These are phyloP conservation scores for Pilasporangium apinafurcum DNA, from an alignment of 352 stramenopile genomes.

Conservation along the genomic window DNA sequence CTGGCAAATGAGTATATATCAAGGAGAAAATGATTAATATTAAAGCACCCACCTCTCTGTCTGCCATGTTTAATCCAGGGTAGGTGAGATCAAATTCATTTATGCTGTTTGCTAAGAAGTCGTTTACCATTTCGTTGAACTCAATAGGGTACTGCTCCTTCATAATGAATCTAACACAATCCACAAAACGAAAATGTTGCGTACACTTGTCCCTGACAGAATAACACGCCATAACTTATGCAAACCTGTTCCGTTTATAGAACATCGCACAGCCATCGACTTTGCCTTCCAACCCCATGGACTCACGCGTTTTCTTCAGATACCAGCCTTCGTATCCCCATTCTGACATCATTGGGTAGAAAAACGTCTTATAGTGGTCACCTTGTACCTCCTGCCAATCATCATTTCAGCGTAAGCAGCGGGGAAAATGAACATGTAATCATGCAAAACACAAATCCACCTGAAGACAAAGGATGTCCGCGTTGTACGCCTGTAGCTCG, in stretches of 20 bases:
- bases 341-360: constrained; percentile 93
- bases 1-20: too few relatives aligned
- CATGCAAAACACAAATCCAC: constrained; percentile 6
- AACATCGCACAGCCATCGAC: constrained; percentile 98
- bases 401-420: background rate
- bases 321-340: constrained; percentile 97
- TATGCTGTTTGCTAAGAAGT: constrained; percentile 62
- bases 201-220: too few relatives aligned
- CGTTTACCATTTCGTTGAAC: constrained; percentile 94
- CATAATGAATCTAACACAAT: constrained; percentile 54
- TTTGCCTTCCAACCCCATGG: constrained; percentile 96
- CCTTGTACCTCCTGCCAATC: constrained; percentile 95
- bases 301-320: constrained; percentile 97
- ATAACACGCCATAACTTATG: too few relatives aligned
- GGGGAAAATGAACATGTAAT: background rate
- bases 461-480: constrained; percentile 96
- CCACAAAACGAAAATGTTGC: too few relatives aligned
- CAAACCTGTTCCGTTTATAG: constrained; percentile 93
- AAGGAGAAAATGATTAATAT: background rate
- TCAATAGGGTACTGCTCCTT: constrained; percentile 93
- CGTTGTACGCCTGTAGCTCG: constrained; percentile 89
- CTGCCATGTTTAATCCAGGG: constrained; percentile 44
- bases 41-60: constrained; percentile 35
- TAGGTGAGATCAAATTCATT: constrained; percentile 79
- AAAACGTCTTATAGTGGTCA: constrained; percentile 97